Percentiles rank a stretch among this genome's conserved stretches.
These are phyloP conservation scores for Phoma herbarum DNA, from an alignment of 2,329 filamentous ascomycete genomes.

Conservation along the genomic window DNA sequence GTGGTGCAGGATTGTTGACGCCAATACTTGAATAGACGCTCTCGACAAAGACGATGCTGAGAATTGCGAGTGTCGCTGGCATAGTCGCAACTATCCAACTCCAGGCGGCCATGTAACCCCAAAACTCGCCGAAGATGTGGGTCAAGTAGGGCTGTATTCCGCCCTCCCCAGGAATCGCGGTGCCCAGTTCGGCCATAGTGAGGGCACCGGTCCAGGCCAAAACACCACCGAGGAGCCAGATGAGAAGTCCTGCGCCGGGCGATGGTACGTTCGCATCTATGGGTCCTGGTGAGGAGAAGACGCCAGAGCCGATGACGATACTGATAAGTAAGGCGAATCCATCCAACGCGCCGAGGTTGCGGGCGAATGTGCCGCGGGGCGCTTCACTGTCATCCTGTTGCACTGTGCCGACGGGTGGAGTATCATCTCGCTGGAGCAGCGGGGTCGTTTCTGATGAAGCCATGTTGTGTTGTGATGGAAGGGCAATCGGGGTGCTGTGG, in stretches of 20 bases:
- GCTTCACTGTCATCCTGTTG: conserved; percentile 27
- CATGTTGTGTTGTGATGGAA: conserved; percentile 24
- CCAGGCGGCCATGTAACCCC: conserved; percentile 71
- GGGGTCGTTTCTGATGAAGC: conserved; percentile 36
- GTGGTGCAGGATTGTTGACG: conserved; percentile 64
- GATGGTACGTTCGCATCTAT: conserved; percentile 72
- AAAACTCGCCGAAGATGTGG: conserved; percentile 68
- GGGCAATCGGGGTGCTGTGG: not conserved
- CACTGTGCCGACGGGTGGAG: conserved; percentile 12
- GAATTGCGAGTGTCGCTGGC: conserved; percentile 70
- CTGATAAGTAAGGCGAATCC: conserved; percentile 68
- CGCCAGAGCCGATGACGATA: conserved; percentile 71
- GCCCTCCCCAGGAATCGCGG: conserved; percentile 70
- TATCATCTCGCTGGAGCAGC: conserved; percentile 28
- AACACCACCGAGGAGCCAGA: conserved; percentile 70
- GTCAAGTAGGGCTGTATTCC: conserved; percentile 70
- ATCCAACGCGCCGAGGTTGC: conserved; percentile 43
- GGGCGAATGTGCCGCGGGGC: conserved; percentile 44
- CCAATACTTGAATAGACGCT: conserved; percentile 60
- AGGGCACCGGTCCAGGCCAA: conserved; percentile 71
- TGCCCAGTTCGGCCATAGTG: conserved; percentile 70
- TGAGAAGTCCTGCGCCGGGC: conserved; percentile 64
- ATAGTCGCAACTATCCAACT: conserved; percentile 72
- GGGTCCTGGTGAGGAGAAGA: conserved; percentile 71
- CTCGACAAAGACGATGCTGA: conserved; percentile 68